phyloP scores from a whole-genome alignment of 2,329 filamentous ascomycete species.

The Nakataea oryzae region DNA sequence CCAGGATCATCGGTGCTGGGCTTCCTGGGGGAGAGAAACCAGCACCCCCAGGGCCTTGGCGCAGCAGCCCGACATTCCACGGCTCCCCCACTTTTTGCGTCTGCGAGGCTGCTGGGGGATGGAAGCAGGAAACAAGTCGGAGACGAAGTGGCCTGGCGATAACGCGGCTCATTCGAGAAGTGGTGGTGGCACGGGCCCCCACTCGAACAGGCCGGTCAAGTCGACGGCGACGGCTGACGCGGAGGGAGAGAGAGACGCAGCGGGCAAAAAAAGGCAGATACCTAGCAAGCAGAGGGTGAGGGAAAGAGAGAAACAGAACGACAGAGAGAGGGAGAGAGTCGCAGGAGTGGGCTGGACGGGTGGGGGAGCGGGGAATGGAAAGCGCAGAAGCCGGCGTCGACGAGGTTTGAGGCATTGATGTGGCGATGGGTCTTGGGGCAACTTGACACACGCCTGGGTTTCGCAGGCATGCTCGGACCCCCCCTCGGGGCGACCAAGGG shows the following conservation, averaged over 20 bases:
- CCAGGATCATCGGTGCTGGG: background rate
- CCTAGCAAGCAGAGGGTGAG: no score
- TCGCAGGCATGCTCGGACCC: constrained; percentile 11
- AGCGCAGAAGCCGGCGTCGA: constrained; percentile 15
- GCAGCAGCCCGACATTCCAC: background rate
- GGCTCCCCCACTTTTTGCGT: background rate
- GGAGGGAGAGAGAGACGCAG: background rate
- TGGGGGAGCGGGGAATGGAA: constrained; percentile 12
- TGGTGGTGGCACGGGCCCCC: background rate
- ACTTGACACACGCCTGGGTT: constrained; percentile 21
- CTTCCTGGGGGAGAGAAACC: background rate
- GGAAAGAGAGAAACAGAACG: background rate
- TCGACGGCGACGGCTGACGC: background rate
- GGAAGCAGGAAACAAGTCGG: background rate
- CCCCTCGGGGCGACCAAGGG: background rate
- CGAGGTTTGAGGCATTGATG: constrained; percentile 15
- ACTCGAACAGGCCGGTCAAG: background rate
- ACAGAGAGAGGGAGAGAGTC: background rate
- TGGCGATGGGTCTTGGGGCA: constrained; percentile 21
- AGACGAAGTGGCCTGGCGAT: background rate
- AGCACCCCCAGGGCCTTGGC: background rate
- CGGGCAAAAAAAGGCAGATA: no score
- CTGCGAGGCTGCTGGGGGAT: background rate
- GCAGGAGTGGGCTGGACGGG: background rate
- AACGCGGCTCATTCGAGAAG: background rate